These are phyloP conservation scores for Cyphellophora attinorum DNA, from an alignment of 2,329 filamentous ascomycete genomes.

Conservation along the genomic window DNA sequence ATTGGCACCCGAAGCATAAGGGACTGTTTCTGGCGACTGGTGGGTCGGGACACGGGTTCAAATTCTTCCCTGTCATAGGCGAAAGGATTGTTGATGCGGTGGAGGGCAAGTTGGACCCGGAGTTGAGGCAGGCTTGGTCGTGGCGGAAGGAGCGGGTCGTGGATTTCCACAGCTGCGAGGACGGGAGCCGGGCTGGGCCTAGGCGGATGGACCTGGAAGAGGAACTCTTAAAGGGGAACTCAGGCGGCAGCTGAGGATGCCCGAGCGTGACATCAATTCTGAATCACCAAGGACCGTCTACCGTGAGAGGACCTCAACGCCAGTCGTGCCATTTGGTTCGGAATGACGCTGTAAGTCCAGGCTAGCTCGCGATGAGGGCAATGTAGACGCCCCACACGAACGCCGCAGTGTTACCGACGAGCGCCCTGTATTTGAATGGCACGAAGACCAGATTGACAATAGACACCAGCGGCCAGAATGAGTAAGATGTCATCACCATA, in stretches of 20 bases:
- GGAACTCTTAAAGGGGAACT: slow-evolving; percentile 21
- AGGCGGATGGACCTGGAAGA: slow-evolving; percentile 32
- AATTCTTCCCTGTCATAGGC: slow-evolving; percentile 59
- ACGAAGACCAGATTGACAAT: slow-evolving; percentile 28
- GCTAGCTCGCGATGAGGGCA: too few species aligned
- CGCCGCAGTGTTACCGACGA: slow-evolving; percentile 27
- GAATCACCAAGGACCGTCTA: too few species aligned
- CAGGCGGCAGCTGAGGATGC: too few species aligned
- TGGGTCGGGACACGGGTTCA: slow-evolving; percentile 52
- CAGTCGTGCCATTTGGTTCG: too few species aligned
- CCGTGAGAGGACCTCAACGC: neutral
- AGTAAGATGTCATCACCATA: slow-evolving; percentile 27
- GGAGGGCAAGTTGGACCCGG: slow-evolving; percentile 32
- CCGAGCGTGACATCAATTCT: too few species aligned
- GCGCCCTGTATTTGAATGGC: slow-evolving; percentile 25
- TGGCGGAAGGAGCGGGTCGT: slow-evolving; percentile 23
- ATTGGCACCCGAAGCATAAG: slow-evolving; percentile 53
- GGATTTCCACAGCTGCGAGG: slow-evolving; percentile 18
- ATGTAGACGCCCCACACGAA: slow-evolving; percentile 29
- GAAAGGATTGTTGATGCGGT: slow-evolving; percentile 40
- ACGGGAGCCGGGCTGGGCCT: slow-evolving; percentile 31
- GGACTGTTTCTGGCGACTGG: slow-evolving; percentile 41
- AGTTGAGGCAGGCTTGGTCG: slow-evolving; percentile 32
- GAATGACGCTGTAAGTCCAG: too few species aligned
- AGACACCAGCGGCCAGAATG: slow-evolving; percentile 31